phyloP scores from a whole-genome alignment of 2,329 filamentous ascomycete genomes.

The Epichloe scottii region DNA sequence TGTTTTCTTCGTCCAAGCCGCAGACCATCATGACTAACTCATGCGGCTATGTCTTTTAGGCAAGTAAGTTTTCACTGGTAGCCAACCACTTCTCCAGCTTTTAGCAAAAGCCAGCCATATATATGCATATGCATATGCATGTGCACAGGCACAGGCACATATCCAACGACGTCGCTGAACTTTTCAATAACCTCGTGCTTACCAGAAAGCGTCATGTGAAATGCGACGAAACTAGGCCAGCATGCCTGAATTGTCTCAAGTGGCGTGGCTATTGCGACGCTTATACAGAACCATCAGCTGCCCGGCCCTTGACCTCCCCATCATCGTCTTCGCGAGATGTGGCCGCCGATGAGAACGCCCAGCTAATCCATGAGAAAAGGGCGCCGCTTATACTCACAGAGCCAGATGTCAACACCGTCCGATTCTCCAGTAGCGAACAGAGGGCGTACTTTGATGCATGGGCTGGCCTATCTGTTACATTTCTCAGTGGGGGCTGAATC shows the following conservation, averaged over 20 bases:
- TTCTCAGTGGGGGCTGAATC: conserved; percentile 22
- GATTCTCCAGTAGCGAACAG: conserved; percentile 23
- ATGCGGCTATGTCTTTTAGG: conserved; percentile 9
- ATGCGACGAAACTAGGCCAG: conserved; percentile 28
- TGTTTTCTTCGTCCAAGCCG: not conserved
- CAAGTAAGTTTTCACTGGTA: conserved; percentile 18
- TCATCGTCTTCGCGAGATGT: not conserved
- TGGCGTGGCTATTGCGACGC: conserved; percentile 28
- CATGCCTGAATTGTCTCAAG: conserved; percentile 28
- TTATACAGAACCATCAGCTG: conserved; percentile 14
- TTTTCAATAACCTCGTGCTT: not conserved
- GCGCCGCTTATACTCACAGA: conserved; percentile 19
- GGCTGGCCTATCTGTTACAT: conserved; percentile 21
- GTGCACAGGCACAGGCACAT: not conserved
- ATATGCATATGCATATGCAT: too few relatives aligned
- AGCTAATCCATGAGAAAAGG: conserved; percentile 20
- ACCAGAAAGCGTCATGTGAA: conserved; percentile 29
- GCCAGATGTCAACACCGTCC: conserved; percentile 20
- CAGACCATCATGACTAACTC: not conserved
- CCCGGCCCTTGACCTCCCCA: conserved; percentile 4
- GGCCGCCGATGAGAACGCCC: conserved; percentile 9
- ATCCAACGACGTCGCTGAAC: not conserved
- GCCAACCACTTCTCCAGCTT: not conserved
- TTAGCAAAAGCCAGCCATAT: too few relatives aligned
- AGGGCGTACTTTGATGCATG: conserved; percentile 26